Conservation (phyloP, 768 basidiomycete genomes). For the Tephrocybe sp. region DNA sequence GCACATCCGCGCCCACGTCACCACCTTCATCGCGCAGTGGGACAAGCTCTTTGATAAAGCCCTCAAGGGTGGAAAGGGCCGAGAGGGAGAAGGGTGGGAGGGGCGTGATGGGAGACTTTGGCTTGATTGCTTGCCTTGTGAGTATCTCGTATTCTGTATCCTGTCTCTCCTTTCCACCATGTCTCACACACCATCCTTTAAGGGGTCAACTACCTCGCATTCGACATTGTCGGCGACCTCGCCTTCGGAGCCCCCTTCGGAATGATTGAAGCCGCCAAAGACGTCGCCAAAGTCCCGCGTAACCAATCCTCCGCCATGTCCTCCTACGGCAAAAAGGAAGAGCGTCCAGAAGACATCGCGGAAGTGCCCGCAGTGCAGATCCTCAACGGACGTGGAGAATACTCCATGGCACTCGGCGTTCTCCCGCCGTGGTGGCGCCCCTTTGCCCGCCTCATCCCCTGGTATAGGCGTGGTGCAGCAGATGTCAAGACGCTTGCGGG, state of each 20-base stretch:
- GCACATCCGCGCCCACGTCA: conserved; percentile 61
- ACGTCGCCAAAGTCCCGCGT: conserved; percentile 67
- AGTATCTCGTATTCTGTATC: no score
- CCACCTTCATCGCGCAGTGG: conserved; percentile 67
- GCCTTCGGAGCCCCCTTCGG: conserved; percentile 89
- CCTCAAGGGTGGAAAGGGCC: conserved; percentile 50
- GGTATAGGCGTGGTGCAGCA: conserved; percentile 66
- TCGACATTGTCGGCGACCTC: conserved; percentile 81
- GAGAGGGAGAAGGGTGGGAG: conserved; percentile 66
- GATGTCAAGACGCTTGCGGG: conserved; percentile 76
- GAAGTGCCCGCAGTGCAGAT: conserved; percentile 82
- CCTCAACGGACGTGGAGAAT: conserved; percentile 86
- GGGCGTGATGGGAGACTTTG: conserved; percentile 63
- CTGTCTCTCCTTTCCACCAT: neutral
- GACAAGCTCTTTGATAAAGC: conserved; percentile 62
- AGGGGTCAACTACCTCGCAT: conserved; percentile 56
- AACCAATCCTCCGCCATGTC: conserved; percentile 53
- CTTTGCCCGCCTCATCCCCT: conserved; percentile 62
- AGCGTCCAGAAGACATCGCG: conserved; percentile 38
- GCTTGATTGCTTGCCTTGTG: conserved; percentile 74
- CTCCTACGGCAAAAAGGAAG: conserved; percentile 47
- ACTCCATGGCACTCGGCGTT: conserved; percentile 78
- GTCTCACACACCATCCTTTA: neutral
- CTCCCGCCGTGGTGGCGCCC: conserved; percentile 73
- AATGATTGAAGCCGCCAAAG: conserved; percentile 75